Percentiles rank a stretch among this genome's conserved stretches.
Conservation (phyloP, 2,329 filamentous ascomycete genomes). For the Zopfia rhizophila region DNA sequence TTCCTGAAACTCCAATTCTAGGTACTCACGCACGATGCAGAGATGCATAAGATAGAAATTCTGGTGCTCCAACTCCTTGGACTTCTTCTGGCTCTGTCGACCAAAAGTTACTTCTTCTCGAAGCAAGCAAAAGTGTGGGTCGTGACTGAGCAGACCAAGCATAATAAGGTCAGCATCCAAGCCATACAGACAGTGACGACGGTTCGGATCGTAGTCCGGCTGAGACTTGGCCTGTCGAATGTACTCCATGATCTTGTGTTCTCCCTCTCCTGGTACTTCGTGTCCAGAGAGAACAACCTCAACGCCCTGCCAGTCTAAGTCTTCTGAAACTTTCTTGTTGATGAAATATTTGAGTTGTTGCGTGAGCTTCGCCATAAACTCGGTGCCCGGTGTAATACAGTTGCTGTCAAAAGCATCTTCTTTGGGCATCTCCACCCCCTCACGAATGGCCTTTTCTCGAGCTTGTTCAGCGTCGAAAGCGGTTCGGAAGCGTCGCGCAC, state of each 20-base stretch:
- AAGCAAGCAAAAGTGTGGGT: conserved; percentile 96
- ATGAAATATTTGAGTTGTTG: conserved; percentile 97
- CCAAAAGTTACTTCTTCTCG: conserved; percentile 99
- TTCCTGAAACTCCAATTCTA: conserved; percentile 97
- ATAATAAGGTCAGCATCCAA: conserved; percentile 98
- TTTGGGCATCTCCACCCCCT: conserved; percentile 92
- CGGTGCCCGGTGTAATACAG: conserved; percentile 96
- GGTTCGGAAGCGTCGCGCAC: conserved; percentile 92
- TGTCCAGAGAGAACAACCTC: conserved; percentile 97
- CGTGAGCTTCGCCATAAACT: conserved; percentile 97
- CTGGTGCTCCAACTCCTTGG: conserved; percentile 96
- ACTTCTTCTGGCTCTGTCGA: conserved; percentile 84
- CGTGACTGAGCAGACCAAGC: conserved; percentile 95
- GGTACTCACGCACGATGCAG: conserved; percentile 95
- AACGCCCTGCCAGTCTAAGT: conserved; percentile 96
- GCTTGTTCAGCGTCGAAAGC: conserved; percentile 90
- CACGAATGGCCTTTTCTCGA: conserved; percentile 88
- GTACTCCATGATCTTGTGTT: conserved; percentile 99
- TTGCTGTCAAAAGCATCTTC: conserved; percentile 98
- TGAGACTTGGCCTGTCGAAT: conserved; percentile 98
- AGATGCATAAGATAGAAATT: conserved; percentile 98
- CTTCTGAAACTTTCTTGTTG: conserved; percentile 98
- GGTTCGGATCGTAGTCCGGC: conserved; percentile 88
- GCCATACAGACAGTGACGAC: conserved; percentile 96
- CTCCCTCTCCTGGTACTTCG: conserved; percentile 96